Percentiles rank a stretch among this genome's conserved stretches.
These are phyloP conservation scores for Avena eriantha DNA, from an alignment of 176 grass and related monocot species.

Conservation along the genomic window DNA sequence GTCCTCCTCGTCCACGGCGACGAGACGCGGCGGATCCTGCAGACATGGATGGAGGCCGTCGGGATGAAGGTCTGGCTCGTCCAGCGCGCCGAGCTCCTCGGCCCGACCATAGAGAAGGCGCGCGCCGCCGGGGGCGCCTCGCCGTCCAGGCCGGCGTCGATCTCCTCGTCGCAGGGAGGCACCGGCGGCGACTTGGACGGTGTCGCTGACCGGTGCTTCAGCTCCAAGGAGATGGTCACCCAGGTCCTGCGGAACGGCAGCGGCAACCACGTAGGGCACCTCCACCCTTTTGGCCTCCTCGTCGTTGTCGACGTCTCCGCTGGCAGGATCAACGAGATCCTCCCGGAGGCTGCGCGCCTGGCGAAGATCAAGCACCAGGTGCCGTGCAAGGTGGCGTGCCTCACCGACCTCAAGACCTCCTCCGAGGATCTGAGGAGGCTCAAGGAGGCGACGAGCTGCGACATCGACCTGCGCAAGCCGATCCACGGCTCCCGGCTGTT, in stretches of 20 bases:
- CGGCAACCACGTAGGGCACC: constrained; percentile 22
- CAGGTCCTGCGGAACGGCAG: constrained; percentile 44
- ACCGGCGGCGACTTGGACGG: not conserved
- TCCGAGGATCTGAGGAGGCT: constrained; percentile 47
- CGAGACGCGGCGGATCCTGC: constrained; percentile 70
- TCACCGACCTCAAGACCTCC: constrained; percentile 52
- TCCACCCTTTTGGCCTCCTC: constrained; percentile 43
- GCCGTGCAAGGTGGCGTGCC: constrained; percentile 56
- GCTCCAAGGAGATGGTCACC: constrained; percentile 48
- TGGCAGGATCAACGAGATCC: constrained; percentile 30
- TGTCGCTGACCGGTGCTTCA: constrained; percentile 41
- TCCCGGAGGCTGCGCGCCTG: constrained; percentile 29
- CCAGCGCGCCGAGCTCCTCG: constrained; percentile 41
- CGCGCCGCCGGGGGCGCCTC: constrained; percentile 4
- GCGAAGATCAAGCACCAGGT: constrained; percentile 25
- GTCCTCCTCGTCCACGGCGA: constrained; percentile 64
- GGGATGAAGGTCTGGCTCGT: constrained; percentile 69
- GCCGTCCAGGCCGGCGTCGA: not conserved
- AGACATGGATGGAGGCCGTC: constrained; percentile 69
- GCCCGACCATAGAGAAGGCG: constrained; percentile 49
- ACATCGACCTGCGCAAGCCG: constrained; percentile 68
- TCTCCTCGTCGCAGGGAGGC: not conserved
- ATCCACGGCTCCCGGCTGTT: constrained; percentile 70
- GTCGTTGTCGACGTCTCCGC: constrained; percentile 52
- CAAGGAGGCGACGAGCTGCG: constrained; percentile 22